Percentiles rank a stretch among this genome's conserved stretches.
Evolutionary conservation across 495 filamentous ascomycete genomes (phyloP).

Genomic region (Trichoderma orchidacearum): DNA sequence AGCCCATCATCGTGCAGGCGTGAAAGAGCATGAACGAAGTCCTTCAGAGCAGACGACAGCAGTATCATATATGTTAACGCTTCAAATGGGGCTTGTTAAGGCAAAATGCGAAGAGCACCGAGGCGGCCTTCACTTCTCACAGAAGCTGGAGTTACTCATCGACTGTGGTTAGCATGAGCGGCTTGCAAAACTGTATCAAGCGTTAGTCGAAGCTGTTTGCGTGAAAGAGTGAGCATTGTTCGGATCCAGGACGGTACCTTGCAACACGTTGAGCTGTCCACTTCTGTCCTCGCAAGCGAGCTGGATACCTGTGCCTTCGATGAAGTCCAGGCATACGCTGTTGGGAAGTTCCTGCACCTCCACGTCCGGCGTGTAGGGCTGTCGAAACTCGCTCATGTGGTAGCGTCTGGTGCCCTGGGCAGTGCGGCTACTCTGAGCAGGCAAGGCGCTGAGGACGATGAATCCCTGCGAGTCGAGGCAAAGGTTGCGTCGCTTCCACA

Average conservation of each 20-base stretch:
- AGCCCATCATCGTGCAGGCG: not conserved
- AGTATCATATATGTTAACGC: too few species aligned
- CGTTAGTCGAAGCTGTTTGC: not conserved
- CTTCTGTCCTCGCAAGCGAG: conserved; percentile 70
- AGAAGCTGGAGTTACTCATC: too few species aligned
- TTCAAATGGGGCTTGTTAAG: too few species aligned
- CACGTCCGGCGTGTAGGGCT: conserved; percentile 69
- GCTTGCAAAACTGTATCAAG: not conserved
- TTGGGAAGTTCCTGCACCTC: conserved; percentile 82
- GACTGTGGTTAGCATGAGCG: not conserved
- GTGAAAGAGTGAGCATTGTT: not conserved
- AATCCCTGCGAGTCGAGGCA: conserved; percentile 65
- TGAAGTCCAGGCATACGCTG: conserved; percentile 71
- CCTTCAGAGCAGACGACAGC: not conserved
- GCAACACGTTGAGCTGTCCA: conserved; percentile 53
- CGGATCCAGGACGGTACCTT: conserved; percentile 37
- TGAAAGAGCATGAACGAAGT: not conserved
- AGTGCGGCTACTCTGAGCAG: conserved; percentile 28
- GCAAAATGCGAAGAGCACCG: too few species aligned
- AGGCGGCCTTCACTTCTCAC: too few species aligned
- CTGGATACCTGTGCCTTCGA: conserved; percentile 72
- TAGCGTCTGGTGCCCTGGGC: conserved; percentile 48
- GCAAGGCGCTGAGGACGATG: conserved; percentile 50
- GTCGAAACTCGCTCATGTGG: conserved; percentile 66
- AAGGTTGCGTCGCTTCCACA: conserved; percentile 84